Evolutionary conservation across 140 eudicot genomes (phyloP).

Genomic region (Anethum foeniculum): DNA sequence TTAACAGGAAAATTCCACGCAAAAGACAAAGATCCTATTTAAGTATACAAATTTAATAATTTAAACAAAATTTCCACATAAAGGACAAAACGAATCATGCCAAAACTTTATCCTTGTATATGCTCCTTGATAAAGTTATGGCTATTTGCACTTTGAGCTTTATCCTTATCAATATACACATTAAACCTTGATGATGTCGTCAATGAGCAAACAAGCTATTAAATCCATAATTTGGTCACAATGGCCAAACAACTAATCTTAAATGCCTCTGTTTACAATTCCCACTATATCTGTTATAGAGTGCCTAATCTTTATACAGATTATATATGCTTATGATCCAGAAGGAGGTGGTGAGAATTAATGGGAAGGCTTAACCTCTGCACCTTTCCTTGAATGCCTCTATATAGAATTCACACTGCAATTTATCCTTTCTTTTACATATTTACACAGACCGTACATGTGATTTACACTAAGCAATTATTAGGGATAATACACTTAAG

Average conservation of each 20-base stretch:
- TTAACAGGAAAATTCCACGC: background rate
- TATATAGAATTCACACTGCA: background rate
- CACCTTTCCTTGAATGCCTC: background rate
- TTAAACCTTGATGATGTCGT: background rate
- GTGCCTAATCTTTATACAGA: background rate
- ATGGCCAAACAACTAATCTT: background rate
- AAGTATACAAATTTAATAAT: background rate
- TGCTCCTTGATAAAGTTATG: background rate
- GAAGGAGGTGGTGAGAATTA: background rate
- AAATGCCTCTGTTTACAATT: too few relatives aligned
- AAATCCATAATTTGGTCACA: background rate
- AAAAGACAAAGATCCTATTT: background rate
- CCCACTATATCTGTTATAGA: too few relatives aligned
- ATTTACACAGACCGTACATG: background rate
- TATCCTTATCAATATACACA: background rate
- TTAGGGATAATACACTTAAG: background rate
- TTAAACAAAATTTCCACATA: conserved; percentile 10
- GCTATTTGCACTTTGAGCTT: background rate
- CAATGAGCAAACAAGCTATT: background rate
- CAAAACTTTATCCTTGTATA: conserved; percentile 9
- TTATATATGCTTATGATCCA: background rate
- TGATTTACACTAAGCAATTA: background rate
- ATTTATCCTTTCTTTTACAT: background rate
- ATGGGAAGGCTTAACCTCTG: background rate
- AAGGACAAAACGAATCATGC: conserved; percentile 14